Evolutionary conservation across 352 stramenopile genomes (phyloP).

Genomic region (Phytophthora ohioensis): DNA sequence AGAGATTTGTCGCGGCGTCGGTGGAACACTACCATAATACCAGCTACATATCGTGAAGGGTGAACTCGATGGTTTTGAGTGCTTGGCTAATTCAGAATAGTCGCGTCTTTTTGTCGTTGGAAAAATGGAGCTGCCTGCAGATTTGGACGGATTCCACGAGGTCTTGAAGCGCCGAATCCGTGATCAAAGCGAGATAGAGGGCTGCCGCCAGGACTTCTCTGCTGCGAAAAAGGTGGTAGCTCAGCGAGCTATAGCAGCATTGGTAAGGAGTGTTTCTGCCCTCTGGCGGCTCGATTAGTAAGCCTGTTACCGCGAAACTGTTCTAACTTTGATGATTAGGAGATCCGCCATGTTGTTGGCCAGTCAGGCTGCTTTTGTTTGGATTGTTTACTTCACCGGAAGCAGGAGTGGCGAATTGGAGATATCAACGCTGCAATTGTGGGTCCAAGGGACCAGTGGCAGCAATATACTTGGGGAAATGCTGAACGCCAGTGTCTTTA

Average conservation of each 20-base stretch:
- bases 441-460: slow-evolving; percentile 72
- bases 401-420: slow-evolving; percentile 82
- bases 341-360: slow-evolving; percentile 59
- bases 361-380: slow-evolving; percentile 82
- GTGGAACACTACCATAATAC: neutral
- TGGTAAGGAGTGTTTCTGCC: slow-evolving; percentile 12
- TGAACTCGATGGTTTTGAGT: neutral
- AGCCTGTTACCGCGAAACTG: neutral
- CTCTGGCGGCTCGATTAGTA: neutral
- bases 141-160: slow-evolving; percentile 59
- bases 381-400: slow-evolving; percentile 73
- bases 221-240: slow-evolving; percentile 35
- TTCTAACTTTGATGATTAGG: slow-evolving; percentile 27
- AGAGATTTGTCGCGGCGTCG: neutral
- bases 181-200: slow-evolving; percentile 65
- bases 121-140: slow-evolving; percentile 48
- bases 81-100: slow-evolving; percentile 13
- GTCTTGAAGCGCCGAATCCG: slow-evolving; percentile 65
- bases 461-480: slow-evolving; percentile 72
- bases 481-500: slow-evolving; percentile 59
- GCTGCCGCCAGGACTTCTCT: slow-evolving; percentile 29
- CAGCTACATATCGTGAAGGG: slow-evolving; percentile 1
- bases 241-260: slow-evolving; percentile 27
- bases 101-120: slow-evolving; percentile 29
- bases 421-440: slow-evolving; percentile 73